Base-by-base conservation (phyloP, 345 rosid genomes). In the Bruguiera parviflora region DNA sequence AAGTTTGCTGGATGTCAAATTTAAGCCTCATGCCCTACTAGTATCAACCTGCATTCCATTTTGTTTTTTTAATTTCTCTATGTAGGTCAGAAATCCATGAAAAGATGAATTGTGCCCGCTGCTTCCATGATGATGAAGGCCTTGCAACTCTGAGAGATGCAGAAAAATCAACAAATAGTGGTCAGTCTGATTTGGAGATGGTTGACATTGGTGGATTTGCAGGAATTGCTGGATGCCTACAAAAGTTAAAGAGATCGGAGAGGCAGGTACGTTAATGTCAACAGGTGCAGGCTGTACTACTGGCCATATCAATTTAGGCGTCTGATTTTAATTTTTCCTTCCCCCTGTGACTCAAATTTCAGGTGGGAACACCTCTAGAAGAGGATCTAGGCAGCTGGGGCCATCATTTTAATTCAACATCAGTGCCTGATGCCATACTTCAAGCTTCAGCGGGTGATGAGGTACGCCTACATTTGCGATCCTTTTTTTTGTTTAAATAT, bases 401-500 rank as follows among this genome's bases (percentile, higher is more conserved):
- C 29, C 99, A 95, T 84, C 97, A 95, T 74, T 87, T 79, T 77
- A 71, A 77, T 66, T 75, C 96, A 28, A 79, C 78, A 1, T 79
- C 97, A 20, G 93, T 95, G 58, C 97, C 99, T 32, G 99, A 95
- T 77, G 53, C 79, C 65, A 75, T 90, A 67, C 86, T 95, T 64
- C 97, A 90, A 80, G 96, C 90, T 78, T 88, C 99, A 57, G 97
- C 96, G 53, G 99, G 99, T 35, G 89, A 83, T 24, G 97, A 92
- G 99, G 97, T 92, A 60, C 61, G 71, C 29, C 24, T 55, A 56
- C 75, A 43, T 43, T 3, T 13, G 16, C 15, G 9, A 37, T 9
- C 46, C 15, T 13, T 43, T 43, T 43, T 43, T 43, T 3, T 13
- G 49, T 16, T 9, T 39, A 39, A 9, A 9, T 39, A 39, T 39